Evolutionary conservation across 2,329 filamentous ascomycete genomes (phyloP).

Genomic region (Rutstroemia sp.): DNA sequence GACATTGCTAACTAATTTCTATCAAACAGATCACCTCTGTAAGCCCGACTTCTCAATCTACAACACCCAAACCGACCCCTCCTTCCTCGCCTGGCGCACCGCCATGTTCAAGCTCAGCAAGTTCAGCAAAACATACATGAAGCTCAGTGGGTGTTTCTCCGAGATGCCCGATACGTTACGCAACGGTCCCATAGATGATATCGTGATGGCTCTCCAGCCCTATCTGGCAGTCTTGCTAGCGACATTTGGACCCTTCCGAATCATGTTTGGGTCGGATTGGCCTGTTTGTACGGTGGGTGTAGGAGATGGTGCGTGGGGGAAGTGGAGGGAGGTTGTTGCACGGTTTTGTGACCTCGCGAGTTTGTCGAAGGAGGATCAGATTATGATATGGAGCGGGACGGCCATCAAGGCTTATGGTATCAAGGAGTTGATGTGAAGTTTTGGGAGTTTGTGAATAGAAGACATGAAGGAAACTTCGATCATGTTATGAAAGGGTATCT

Average conservation of each 20-base stretch:
- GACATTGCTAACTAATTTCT: neutral
- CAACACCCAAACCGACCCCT: slow-evolving; percentile 36
- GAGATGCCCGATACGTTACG: slow-evolving; percentile 58
- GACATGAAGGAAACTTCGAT: neutral
- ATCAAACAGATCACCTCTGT: slow-evolving; percentile 68
- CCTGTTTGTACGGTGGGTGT: slow-evolving; percentile 72
- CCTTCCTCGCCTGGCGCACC: slow-evolving; percentile 61
- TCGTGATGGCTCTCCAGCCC: slow-evolving; percentile 57
- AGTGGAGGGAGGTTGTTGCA: slow-evolving; percentile 68
- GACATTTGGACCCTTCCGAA: slow-evolving; percentile 60
- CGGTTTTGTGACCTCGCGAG: slow-evolving; percentile 56
- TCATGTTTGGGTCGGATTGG: slow-evolving; percentile 95
- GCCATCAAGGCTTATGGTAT: slow-evolving; percentile 64
- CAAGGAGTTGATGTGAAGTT: slow-evolving; percentile 20
- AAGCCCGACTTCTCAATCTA: slow-evolving; percentile 70
- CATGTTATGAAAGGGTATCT: too few species aligned
- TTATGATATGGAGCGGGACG: slow-evolving; percentile 64
- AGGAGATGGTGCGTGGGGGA: slow-evolving; percentile 52
- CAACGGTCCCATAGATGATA: slow-evolving; percentile 41
- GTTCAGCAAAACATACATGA: slow-evolving; percentile 69
- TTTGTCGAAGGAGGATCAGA: slow-evolving; percentile 52
- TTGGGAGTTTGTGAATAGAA: too few species aligned
- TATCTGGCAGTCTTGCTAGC: slow-evolving; percentile 69
- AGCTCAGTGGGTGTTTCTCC: slow-evolving; percentile 80
- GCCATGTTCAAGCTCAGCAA: slow-evolving; percentile 61